Conservation (phyloP, 1,139 yeast genomes). For the Torulaspora globosa region DNA sequence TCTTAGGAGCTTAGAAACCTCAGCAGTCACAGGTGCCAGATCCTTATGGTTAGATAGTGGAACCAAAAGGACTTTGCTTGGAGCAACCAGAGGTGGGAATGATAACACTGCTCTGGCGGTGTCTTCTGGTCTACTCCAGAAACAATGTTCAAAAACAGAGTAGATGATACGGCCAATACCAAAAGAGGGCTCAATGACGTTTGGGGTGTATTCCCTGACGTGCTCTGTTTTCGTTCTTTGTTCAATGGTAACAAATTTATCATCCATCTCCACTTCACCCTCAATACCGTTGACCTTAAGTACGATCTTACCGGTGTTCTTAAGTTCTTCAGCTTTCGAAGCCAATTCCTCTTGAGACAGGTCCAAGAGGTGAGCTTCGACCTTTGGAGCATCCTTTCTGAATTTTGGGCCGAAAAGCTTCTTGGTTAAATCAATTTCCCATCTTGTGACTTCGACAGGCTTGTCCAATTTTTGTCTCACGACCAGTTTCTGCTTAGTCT, state of each 20-base stretch:
- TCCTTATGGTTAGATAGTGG: slow-evolving; percentile 86
- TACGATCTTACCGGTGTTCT: slow-evolving; percentile 56
- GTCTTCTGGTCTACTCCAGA: slow-evolving; percentile 94
- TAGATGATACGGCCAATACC: slow-evolving; percentile 98
- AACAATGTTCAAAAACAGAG: slow-evolving; percentile 87
- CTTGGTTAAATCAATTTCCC: slow-evolving; percentile 82
- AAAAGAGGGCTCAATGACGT: slow-evolving; percentile 97
- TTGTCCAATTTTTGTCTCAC: slow-evolving; percentile 86
- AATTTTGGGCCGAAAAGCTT: slow-evolving; percentile 96
- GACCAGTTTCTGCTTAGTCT: slow-evolving; percentile 89
- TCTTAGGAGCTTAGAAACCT: slow-evolving; percentile 68
- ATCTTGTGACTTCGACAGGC: slow-evolving; percentile 78
- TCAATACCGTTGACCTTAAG: slow-evolving; percentile 60
- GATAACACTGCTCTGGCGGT: slow-evolving; percentile 87
- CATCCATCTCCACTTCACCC: slow-evolving; percentile 64
- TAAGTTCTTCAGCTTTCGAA: slow-evolving; percentile 66
- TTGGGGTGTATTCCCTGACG: slow-evolving; percentile 92
- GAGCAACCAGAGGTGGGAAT: slow-evolving; percentile 94
- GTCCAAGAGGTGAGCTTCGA: slow-evolving; percentile 70
- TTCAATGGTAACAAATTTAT: slow-evolving; percentile 66
- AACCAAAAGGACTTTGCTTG: slow-evolving; percentile 92
- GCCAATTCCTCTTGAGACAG: slow-evolving; percentile 87
- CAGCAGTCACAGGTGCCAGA: slow-evolving; percentile 69
- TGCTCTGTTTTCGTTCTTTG: slow-evolving; percentile 81
- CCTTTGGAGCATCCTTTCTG: slow-evolving; percentile 93